These are phyloP conservation scores for Apiotrichum gracile DNA, from an alignment of 1,284 basidiomycete genomes.

Conservation along the genomic window DNA sequence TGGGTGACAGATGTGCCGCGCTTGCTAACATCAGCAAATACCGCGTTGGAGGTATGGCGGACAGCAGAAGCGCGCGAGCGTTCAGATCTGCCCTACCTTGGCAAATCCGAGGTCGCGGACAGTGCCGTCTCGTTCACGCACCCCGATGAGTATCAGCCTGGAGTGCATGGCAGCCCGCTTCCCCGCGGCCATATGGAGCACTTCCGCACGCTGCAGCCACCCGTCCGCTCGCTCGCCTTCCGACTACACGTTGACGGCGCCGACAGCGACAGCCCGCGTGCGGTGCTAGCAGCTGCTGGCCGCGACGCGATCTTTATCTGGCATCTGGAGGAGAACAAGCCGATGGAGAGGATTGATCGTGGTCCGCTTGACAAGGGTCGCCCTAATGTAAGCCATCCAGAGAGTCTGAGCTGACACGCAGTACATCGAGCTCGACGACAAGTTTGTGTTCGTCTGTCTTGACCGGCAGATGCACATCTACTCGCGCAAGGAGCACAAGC, in stretches of 20 bases:
- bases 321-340: conserved; percentile 31
- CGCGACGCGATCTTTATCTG: conserved; percentile 29
- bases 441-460: conserved; percentile 37
- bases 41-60: conserved; percentile 26
- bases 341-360: conserved; percentile 21
- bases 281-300: conserved; percentile 28
- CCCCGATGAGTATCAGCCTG: conserved; percentile 1
- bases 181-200: conserved; percentile 35
- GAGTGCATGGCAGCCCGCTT: conserved; percentile 8
- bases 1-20: not conserved
- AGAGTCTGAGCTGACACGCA: conserved; percentile 12
- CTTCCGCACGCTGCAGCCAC: conserved; percentile 28
- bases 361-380: conserved; percentile 8
- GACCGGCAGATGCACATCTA: conserved; percentile 24
- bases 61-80: conserved; percentile 20
- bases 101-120: conserved; percentile 2
- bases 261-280: conserved; percentile 16
- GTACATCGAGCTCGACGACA: conserved; percentile 46
- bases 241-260: conserved; percentile 31
- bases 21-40: conserved; percentile 2
- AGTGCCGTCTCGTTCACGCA: conserved; percentile 16
- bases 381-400: conserved; percentile 18
- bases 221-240: conserved; percentile 30
- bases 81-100: conserved; percentile 1
- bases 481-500: conserved; percentile 21